Percentiles rank a stretch among this genome's conserved stretches.
Evolutionary conservation across 1,139 yeast species (phyloP).

Genomic region (Candida glucosophila): DNA sequence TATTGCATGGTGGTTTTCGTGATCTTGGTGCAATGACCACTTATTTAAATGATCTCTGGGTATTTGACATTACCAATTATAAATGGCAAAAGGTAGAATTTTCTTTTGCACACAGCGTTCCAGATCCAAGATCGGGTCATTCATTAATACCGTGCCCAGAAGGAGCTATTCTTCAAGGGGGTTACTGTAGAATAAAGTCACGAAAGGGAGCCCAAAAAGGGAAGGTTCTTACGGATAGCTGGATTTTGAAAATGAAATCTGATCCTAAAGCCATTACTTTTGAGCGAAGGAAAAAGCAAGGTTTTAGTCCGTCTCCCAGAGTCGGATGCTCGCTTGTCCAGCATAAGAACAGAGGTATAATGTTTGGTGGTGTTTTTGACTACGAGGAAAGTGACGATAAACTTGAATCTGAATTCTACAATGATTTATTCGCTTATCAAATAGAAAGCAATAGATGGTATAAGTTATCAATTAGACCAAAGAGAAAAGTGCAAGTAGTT

Average conservation of each 20-base stretch:
- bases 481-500: slow-evolving; percentile 40
- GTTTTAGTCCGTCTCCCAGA: slow-evolving; percentile 82
- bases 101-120: slow-evolving; percentile 71
- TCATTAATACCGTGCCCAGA: slow-evolving; percentile 75
- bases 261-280: slow-evolving; percentile 76
- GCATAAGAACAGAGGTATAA: slow-evolving; percentile 86
- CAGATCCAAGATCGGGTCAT: slow-evolving; percentile 93
- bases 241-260: slow-evolving; percentile 82
- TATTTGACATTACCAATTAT: slow-evolving; percentile 80
- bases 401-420: slow-evolving; percentile 76
- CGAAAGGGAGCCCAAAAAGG: slow-evolving; percentile 87
- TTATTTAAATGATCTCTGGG: slow-evolving; percentile 82
- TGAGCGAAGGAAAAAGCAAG: slow-evolving; percentile 86
- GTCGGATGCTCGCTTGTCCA: slow-evolving; percentile 90
- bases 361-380: slow-evolving; percentile 95
- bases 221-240: slow-evolving; percentile 78
- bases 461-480: slow-evolving; percentile 57
- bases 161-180: slow-evolving; percentile 87
- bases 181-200: slow-evolving; percentile 89
- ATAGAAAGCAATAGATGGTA: slow-evolving; percentile 88
- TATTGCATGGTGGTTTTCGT: slow-evolving; percentile 87
- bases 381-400: slow-evolving; percentile 92
- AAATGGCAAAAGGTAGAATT: slow-evolving; percentile 89
- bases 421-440: slow-evolving; percentile 74
- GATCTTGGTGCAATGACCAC: slow-evolving; percentile 82